Conservation (phyloP, 169 alveolate species). For the Besnoitia besnoiti region DNA sequence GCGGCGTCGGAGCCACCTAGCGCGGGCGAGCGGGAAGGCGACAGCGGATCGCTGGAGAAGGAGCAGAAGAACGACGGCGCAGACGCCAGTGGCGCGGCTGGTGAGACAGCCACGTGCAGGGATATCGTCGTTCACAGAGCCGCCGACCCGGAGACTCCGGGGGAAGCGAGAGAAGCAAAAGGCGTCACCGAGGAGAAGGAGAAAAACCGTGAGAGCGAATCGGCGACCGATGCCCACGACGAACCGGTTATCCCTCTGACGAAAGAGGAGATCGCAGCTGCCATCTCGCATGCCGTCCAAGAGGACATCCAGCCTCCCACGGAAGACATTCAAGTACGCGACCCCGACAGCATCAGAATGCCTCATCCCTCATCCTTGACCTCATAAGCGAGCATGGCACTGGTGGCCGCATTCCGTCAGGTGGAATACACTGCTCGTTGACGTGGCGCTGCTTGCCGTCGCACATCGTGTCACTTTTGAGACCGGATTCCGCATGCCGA, state of each 20-base stretch:
- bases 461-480: no score
- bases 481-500: no score
- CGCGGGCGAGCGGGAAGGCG: background rate
- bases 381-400: no score
- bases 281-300: background rate
- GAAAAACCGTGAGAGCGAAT: background rate
- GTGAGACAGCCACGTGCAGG: background rate
- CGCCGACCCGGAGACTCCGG: background rate
- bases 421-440: no score
- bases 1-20: conserved; percentile 24
- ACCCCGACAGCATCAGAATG: no score
- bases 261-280: background rate
- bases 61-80: background rate
- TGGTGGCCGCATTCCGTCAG: no score
- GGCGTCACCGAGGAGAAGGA: background rate
- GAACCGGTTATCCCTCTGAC: background rate
- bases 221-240: background rate
- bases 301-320: background rate
- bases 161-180: background rate
- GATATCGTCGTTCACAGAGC: background rate
- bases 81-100: background rate
- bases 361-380: no score
- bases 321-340: background rate
- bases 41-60: background rate
- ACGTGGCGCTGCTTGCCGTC: no score